Base-by-base conservation (phyloP, 331 rosid genomes). In the Rhamnella rubrinervis region DNA sequence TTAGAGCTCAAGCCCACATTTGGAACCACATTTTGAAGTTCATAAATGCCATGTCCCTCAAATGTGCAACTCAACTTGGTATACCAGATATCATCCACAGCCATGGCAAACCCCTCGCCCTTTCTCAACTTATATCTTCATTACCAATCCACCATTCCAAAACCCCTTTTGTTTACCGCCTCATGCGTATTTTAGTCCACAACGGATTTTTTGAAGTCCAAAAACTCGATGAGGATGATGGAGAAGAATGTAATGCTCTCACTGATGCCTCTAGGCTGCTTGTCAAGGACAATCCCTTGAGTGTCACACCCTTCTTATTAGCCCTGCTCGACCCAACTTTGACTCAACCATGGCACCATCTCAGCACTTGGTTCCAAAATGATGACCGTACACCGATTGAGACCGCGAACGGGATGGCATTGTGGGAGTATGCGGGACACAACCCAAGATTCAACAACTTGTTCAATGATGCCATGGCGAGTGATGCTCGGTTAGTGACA, bases 61-160 rank as follows among this genome's bases (percentile, higher is more conserved):
- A 88, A 79, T 78, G 79, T n/a, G 82, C 79, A 0, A 31, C 83
- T 6, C 79, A 88, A 1, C 59, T 85, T 12, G 73, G 68, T 46
- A 85, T 85, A 25, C 90, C 88, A 25, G 85, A 85, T 35, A 44
- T 37, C 46, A 87, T 87, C 69, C 80, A 80, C 67, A 81, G 57
- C 51, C 71, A 85, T 65, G 88, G 84, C 73, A 35, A 81, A 39
- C 82, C 90, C 39, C 71, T 87, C 53, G 41, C 84, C 35, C 84
- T 81, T 1, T 49, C 86, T 85, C 56, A 56, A 77, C 20, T 20
- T 75, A 12, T 65, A 66, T 7, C 77, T 87, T 6, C 78, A 38
- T 64, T 86, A 2, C 78, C 60, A 25, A 50, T 87, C 56, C 82
- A 76, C 11, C 82, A 83, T 53, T 60, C 77, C n/a, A 87, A 85